Evolutionary conservation across 1,284 basidiomycete genomes (phyloP).

Genomic region (Fomes fomentarius): DNA sequence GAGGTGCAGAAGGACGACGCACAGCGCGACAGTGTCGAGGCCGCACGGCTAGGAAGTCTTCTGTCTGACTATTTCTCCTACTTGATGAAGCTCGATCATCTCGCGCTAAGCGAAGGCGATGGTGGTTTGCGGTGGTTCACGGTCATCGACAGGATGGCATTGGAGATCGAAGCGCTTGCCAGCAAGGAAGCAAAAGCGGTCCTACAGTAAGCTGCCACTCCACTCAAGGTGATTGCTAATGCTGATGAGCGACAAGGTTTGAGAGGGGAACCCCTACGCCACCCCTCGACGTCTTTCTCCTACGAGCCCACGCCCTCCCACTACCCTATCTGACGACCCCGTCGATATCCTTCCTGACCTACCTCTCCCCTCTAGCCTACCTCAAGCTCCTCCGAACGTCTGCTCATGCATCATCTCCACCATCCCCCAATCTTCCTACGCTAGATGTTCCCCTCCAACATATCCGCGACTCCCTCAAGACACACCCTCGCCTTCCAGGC

Average conservation of each 20-base stretch:
- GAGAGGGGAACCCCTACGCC: slow-evolving; percentile 34
- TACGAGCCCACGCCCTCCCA: slow-evolving; percentile 65
- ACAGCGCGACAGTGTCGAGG: slow-evolving; percentile 51
- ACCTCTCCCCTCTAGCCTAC: slow-evolving; percentile 70
- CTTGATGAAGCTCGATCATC: slow-evolving; percentile 68
- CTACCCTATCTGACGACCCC: slow-evolving; percentile 69
- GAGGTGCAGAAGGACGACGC: slow-evolving; percentile 64
- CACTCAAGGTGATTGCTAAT: neutral
- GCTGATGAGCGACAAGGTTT: slow-evolving; percentile 34
- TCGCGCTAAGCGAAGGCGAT: slow-evolving; percentile 61
- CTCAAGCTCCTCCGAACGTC: slow-evolving; percentile 55
- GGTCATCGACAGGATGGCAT: slow-evolving; percentile 57
- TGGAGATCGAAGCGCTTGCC: slow-evolving; percentile 52
- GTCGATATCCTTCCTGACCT: slow-evolving; percentile 69
- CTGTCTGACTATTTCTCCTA: slow-evolving; percentile 65
- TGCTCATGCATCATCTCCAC: slow-evolving; percentile 24
- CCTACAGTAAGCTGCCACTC: slow-evolving; percentile 43
- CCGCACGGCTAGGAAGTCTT: slow-evolving; percentile 47
- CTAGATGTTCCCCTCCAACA: slow-evolving; percentile 57
- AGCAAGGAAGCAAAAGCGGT: slow-evolving; percentile 55
- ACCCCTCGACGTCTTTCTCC: slow-evolving; percentile 69
- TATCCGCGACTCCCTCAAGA: slow-evolving; percentile 50
- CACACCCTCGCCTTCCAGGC: slow-evolving; percentile 44
- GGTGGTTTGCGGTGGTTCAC: slow-evolving; percentile 76
- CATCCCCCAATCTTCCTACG: slow-evolving; percentile 34